A percentile compares a stretch with the other conserved stretches of the same genome.
Evolutionary conservation across 208 protist genomes (phyloP).

Genomic region (Trypanosoma rangeli): DNA sequence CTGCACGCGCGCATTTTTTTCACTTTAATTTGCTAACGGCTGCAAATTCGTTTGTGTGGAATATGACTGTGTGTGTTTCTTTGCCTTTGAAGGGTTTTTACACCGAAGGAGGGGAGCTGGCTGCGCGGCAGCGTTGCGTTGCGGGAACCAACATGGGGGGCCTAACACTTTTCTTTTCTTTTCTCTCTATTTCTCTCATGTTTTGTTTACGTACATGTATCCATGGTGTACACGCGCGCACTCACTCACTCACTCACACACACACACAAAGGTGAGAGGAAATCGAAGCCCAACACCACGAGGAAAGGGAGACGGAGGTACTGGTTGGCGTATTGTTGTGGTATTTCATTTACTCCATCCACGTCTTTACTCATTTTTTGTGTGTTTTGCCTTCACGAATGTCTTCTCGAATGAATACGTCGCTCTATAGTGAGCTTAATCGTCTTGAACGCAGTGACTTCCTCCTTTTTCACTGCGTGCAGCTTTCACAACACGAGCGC

Average conservation of each 20-base stretch:
- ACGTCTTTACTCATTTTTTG: neutral
- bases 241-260: neutral
- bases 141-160: neutral
- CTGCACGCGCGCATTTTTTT: neutral
- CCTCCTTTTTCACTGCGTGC: constrained; percentile 80
- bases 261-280: constrained; percentile 12
- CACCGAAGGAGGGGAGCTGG: too few species aligned
- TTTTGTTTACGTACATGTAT: neutral
- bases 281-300: neutral
- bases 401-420: constrained; percentile 73
- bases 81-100: neutral
- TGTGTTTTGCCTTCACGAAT: constrained; percentile 25
- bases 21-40: neutral
- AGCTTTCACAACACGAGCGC: constrained; percentile 55
- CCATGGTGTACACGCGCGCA: neutral
- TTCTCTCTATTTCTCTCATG: neutral
- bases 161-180: neutral
- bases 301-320: neutral
- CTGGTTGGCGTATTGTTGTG: neutral
- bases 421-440: constrained; percentile 80
- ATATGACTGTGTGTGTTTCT: neutral
- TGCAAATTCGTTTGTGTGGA: neutral
- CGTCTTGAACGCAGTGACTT: constrained; percentile 82
- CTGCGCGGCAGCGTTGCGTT: neutral
- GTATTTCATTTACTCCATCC: neutral